Percentiles rank a stretch among this genome's conserved stretches.
phyloP scores from a whole-genome alignment of 2,329 filamentous ascomycete species.

The Epichloe baconii region DNA sequence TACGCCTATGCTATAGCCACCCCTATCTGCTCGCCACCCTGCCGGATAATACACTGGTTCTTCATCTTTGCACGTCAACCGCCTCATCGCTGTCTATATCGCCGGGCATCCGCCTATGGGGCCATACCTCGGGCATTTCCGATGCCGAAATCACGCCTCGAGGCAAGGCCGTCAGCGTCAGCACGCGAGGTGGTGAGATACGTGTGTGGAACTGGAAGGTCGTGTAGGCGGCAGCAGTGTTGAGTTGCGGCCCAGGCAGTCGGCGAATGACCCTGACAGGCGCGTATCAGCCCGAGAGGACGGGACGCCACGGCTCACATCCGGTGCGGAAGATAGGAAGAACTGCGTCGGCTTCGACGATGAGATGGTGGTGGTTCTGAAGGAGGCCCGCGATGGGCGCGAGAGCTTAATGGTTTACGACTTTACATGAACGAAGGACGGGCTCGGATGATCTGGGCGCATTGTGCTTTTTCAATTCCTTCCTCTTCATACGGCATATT shows the following conservation, averaged over 20 bases:
- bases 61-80: constrained; percentile 70
- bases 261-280: constrained; percentile 8
- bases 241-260: constrained; percentile 32
- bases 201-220: constrained; percentile 71
- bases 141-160: constrained; percentile 72
- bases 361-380: constrained; percentile 77
- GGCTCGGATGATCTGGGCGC: neutral
- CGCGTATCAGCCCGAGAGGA: constrained; percentile 7
- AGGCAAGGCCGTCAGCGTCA: constrained; percentile 85
- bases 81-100: constrained; percentile 54
- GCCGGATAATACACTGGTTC: constrained; percentile 74
- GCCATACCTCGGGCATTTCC: constrained; percentile 81
- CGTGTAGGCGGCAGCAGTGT: constrained; percentile 42
- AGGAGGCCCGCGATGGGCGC: constrained; percentile 52
- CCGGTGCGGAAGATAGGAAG: constrained; percentile 30
- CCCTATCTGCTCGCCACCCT: constrained; percentile 77
- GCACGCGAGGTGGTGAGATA: constrained; percentile 62
- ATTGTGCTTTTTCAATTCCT: too few relatives aligned
- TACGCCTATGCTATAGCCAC: constrained; percentile 57
- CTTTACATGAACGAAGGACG: constrained; percentile 42
- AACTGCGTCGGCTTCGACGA: constrained; percentile 82
- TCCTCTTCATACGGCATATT: neutral
- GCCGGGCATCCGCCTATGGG: constrained; percentile 67
- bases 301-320: neutral
- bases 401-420: constrained; percentile 77